These are phyloP conservation scores for Hypoxylon rubiginosum DNA, from an alignment of 2,329 filamentous ascomycete genomes.

Conservation along the genomic window DNA sequence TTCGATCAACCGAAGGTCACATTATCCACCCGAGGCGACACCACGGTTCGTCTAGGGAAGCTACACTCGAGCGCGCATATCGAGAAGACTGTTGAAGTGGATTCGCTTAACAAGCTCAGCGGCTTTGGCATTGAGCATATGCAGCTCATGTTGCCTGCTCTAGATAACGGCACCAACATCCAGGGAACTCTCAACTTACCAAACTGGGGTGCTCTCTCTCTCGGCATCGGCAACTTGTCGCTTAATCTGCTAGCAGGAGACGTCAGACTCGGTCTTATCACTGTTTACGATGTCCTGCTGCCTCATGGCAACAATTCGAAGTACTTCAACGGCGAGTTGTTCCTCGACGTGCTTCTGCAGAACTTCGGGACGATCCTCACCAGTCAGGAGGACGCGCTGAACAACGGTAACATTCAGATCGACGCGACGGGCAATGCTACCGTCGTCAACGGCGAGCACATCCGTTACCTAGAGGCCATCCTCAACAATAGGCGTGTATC, in stretches of 20 bases:
- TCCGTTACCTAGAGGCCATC: constrained; percentile 60
- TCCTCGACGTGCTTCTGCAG: constrained; percentile 56
- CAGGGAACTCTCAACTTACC: constrained; percentile 60
- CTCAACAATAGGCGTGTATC: constrained; percentile 57
- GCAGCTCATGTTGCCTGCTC: constrained; percentile 55
- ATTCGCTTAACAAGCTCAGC: constrained; percentile 55
- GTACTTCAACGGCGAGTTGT: constrained; percentile 58
- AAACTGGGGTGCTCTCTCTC: constrained; percentile 59
- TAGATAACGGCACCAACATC: constrained; percentile 58
- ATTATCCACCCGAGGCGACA: constrained; percentile 56
- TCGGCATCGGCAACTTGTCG: constrained; percentile 62
- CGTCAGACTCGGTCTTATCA: constrained; percentile 56
- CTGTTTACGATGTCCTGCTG: constrained; percentile 56
- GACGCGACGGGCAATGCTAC: constrained; percentile 59
- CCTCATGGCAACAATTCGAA: constrained; percentile 60
- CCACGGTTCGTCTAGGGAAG: constrained; percentile 56
- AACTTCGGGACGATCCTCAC: constrained; percentile 58
- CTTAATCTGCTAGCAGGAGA: constrained; percentile 59
- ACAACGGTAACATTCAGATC: constrained; percentile 57
- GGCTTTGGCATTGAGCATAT: constrained; percentile 57
- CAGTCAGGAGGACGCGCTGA: constrained; percentile 54
- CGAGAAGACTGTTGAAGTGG: constrained; percentile 58
- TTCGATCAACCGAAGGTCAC: constrained; percentile 55
- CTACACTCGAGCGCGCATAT: constrained; percentile 56
- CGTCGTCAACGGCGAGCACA: constrained; percentile 58